A percentile compares a stretch with the other conserved stretches of the same genome.
Evolutionary conservation across 202 grass and related monocot genomes (phyloP).

Genomic region (Saccharum hybrid): DNA sequence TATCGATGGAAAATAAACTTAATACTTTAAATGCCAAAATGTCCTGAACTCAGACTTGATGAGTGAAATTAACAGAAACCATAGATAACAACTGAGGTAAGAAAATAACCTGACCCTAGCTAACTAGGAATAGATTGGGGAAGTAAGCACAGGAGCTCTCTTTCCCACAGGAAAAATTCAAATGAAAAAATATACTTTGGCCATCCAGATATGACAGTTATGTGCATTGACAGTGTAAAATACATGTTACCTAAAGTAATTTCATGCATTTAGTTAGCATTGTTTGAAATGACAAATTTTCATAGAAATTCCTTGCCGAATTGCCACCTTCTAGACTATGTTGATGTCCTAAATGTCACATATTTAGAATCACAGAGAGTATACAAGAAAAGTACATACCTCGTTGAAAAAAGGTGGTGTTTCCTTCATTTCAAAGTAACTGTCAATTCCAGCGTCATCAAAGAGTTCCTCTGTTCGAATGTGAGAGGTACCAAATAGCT

Average conservation of each 20-base stretch:
- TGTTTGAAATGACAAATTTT: slow-evolving; percentile 9
- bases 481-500: slow-evolving; percentile 79
- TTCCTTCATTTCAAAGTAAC: slow-evolving; percentile 76
- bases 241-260: background rate
- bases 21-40: slow-evolving; percentile 28
- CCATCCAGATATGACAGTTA: too few species aligned
- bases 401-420: slow-evolving; percentile 50
- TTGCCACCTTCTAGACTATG: background rate
- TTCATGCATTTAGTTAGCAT: background rate
- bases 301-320: background rate
- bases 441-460: slow-evolving; percentile 88
- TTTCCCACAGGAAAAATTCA: slow-evolving; percentile 36
- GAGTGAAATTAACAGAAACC: slow-evolving; percentile 15
- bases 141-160: background rate
- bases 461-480: slow-evolving; percentile 73
- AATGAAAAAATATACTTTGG: background rate
- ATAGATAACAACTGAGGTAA: background rate
- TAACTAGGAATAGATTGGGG: background rate
- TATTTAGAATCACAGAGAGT: background rate
- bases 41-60: slow-evolving; percentile 16
- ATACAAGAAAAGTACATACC: slow-evolving; percentile 53
- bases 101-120: slow-evolving; percentile 2
- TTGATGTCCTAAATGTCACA: background rate
- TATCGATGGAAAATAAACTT: slow-evolving; percentile 17
- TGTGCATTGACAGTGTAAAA: background rate